Percentiles rank a stretch among this genome's conserved stretches.
These are phyloP conservation scores for Lithocarpus polystachyus DNA, from an alignment of 306 rosid genomes.

Conservation along the genomic window DNA sequence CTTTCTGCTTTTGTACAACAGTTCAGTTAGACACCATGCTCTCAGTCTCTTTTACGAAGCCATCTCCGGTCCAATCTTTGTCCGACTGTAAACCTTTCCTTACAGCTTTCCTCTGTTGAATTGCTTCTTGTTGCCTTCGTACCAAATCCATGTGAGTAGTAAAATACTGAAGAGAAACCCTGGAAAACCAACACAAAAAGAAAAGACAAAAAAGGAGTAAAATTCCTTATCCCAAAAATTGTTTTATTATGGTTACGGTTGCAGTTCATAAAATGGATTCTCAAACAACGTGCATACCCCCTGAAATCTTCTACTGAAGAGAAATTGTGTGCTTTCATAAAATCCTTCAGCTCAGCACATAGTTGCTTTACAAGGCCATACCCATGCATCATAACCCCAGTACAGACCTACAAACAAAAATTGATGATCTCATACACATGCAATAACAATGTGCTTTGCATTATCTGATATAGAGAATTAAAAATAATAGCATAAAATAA, in stretches of 20 bases:
- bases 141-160: conserved; percentile 93
- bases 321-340: conserved; percentile 84
- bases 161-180: conserved; percentile 79
- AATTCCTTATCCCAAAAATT: background rate
- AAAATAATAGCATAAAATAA: background rate
- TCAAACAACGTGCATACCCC: conserved; percentile 52
- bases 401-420: conserved; percentile 64
- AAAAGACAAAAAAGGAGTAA: background rate
- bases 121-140: conserved; percentile 79
- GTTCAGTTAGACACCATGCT: conserved; percentile 93
- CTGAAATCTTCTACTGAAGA: conserved; percentile 84
- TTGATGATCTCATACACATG: background rate
- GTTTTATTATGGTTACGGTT: background rate
- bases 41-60: conserved; percentile 85
- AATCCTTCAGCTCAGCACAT: conserved; percentile 73
- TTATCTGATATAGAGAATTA: background rate
- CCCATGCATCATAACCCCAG: conserved; percentile 99
- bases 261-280: background rate
- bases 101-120: conserved; percentile 72
- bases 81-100: conserved; percentile 84
- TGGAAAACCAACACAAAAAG: conserved; percentile 24
- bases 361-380: conserved; percentile 92
- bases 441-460: background rate
- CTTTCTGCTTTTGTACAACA: background rate
- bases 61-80: conserved; percentile 98